A percentile compares a stretch with the other conserved stretches of the same genome.
Conservation (phyloP, 495 filamentous ascomycete species). For the Xylaria telfairii region DNA sequence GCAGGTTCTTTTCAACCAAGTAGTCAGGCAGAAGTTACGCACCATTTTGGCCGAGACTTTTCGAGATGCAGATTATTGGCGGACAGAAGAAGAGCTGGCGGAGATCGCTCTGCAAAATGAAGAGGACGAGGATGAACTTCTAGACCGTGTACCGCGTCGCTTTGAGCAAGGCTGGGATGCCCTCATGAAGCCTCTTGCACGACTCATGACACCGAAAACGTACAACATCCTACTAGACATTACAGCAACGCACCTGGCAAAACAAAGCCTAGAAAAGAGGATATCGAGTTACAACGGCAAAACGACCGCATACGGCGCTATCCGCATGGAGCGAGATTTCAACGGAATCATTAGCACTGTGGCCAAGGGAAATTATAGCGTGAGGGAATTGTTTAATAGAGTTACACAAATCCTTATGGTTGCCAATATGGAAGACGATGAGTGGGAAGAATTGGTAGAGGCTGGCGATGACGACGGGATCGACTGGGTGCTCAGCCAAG, state of each 20-base stretch:
- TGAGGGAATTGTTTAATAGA: conserved; percentile 79
- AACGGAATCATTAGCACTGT: conserved; percentile 77
- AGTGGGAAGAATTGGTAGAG: conserved; percentile 77
- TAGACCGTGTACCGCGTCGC: conserved; percentile 69
- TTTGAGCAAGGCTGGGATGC: conserved; percentile 86
- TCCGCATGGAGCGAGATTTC: conserved; percentile 88
- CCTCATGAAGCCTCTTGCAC: conserved; percentile 79
- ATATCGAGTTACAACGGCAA: conserved; percentile 84
- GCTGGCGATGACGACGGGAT: conserved; percentile 53
- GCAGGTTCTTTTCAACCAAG: conserved; percentile 82
- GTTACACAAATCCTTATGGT: conserved; percentile 86
- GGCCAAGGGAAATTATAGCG: conserved; percentile 76
- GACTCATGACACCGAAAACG: conserved; percentile 77
- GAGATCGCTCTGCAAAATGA: conserved; percentile 56
- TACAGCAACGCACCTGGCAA: conserved; percentile 73
- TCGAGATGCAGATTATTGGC: conserved; percentile 84
- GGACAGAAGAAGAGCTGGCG: conserved; percentile 56
- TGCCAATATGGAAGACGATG: conserved; percentile 97
- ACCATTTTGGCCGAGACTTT: conserved; percentile 87
- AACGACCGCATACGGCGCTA: conserved; percentile 82
- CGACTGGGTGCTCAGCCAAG: conserved; percentile 60
- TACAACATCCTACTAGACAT: conserved; percentile 74
- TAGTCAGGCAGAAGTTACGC: conserved; percentile 84
- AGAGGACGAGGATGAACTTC: conserved; percentile 57
- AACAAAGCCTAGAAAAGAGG: conserved; percentile 82